phyloP scores from a whole-genome alignment of 441 rosid genomes.

The Mallotus japonicus region DNA sequence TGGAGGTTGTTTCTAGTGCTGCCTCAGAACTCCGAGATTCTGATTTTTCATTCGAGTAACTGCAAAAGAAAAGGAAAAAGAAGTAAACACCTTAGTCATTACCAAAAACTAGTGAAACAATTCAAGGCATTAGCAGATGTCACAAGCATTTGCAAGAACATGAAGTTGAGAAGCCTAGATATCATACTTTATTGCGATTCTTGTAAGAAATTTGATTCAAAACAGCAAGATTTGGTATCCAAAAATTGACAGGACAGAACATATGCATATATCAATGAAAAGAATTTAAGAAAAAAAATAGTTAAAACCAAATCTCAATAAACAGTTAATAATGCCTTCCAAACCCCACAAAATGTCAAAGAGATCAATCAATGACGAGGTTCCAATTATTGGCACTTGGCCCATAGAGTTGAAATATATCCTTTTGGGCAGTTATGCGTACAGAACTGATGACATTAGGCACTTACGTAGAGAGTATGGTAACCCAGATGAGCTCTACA shows the following conservation, averaged over 20 bases:
- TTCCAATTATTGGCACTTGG: not conserved
- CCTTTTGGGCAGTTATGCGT: not conserved
- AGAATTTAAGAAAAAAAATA: not conserved
- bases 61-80: slow-evolving; percentile 22
- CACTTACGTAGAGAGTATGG: slow-evolving; percentile 71
- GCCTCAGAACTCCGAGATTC: slow-evolving; percentile 47
- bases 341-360: not conserved
- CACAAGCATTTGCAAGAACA: not conserved
- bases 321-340: not conserved
- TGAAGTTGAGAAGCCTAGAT: not conserved
- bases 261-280: not conserved
- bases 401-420: not conserved
- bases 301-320: not conserved
- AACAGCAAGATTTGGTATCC: not conserved
- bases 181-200: not conserved
- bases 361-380: not conserved
- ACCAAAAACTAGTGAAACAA: not conserved
- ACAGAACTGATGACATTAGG: not conserved
- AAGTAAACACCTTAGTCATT: not conserved
- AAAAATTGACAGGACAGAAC: not conserved
- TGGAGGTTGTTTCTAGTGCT: slow-evolving; percentile 38
- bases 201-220: not conserved
- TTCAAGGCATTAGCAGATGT: not conserved
- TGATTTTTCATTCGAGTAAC: slow-evolving; percentile 84
- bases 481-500: slow-evolving; percentile 89